Conservation (phyloP, 129 eudicot genomes). For the Centella asiatica region DNA sequence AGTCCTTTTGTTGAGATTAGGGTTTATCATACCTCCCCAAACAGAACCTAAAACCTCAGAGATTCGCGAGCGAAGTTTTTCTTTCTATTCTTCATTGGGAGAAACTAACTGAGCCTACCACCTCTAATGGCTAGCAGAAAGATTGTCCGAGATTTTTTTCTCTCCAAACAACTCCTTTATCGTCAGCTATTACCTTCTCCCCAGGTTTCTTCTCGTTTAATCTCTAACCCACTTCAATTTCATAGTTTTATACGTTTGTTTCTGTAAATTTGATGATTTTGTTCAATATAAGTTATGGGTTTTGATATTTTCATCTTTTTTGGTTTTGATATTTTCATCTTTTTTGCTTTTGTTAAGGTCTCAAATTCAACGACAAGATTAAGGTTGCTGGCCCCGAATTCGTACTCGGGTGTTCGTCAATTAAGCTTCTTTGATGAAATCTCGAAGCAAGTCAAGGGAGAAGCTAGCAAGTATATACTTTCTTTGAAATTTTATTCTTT, state of each 20-base stretch:
- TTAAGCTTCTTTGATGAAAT: conserved; percentile 10
- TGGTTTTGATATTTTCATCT: neutral
- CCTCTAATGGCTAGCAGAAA: conserved; percentile 9
- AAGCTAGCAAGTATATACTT: conserved; percentile 3
- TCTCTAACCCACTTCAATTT: too few relatives aligned
- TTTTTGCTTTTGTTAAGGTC: conserved; percentile 7
- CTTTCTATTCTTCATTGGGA: neutral
- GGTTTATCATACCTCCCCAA: conserved; percentile 9
- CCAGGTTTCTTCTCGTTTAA: neutral
- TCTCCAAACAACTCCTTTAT: neutral
- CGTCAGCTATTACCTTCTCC: conserved; percentile 2
- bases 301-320: too few relatives aligned
- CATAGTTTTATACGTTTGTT: too few relatives aligned
- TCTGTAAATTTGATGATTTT: neutral
- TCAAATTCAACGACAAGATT: conserved; percentile 7
- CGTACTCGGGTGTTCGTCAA: conserved; percentile 10
- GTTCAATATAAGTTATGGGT: neutral
- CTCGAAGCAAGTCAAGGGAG: conserved; percentile 5
- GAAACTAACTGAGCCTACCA: neutral
- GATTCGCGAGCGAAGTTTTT: neutral
- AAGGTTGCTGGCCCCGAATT: conserved; percentile 1
- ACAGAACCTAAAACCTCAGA: neutral
- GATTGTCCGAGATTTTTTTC: conserved; percentile 1
- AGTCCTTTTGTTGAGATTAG: too few relatives aligned
- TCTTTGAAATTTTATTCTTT: too few relatives aligned